Evolutionary conservation across 352 stramenopile genomes (phyloP), one percentile per base, ranked within the genome.

Genomic region (Pythium sp.): DNA sequence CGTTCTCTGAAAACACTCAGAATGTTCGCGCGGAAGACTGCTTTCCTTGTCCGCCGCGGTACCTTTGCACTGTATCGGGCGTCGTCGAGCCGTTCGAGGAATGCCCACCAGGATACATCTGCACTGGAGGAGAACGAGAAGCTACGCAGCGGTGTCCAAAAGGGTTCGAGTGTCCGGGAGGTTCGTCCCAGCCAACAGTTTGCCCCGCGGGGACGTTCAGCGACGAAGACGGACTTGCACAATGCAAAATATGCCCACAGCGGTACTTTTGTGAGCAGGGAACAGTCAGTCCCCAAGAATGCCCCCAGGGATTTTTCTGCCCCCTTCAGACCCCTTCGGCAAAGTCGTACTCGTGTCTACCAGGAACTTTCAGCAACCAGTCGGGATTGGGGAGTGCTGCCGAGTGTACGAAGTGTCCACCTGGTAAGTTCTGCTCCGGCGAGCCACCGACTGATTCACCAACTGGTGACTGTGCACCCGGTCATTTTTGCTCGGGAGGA

Each of bases 391-490:
- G 70, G 11, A 76, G 62, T 18, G 67, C 76, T 1, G 60, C 57
- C 5, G 83, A 92, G 46, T 94, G 85, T 65, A 62, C 66, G 1
- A 28, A 58, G 24, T 94, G 88, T 80, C 78, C 82, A 24, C 69
- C 75, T n/a, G 93, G 92, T 0, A 80, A 81, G 11, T 98, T 92
- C 65, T 98, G 93, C 67, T 87, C 78, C 1, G 86, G 84, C 8
- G 64, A 80, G 2, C 36, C 72, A 26, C 83, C 79, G 15, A 94
- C 84, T 11, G 65, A 81, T 70, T 55, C 46, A 1, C 78, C 82
- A 0, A 92, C 84, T 28, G 88, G 82, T 2, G 62, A 66, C 1
- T 97, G 91, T 61, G 78, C 69, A 6, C 77, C 81, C 3, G 89
- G 88, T 6, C 76, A 86, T 60, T 95, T 84, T 59, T 98, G 94